Evolutionary conservation across 2,329 filamentous ascomycete genomes (phyloP).

Genomic region (Colletotrichum echinochloae): DNA sequence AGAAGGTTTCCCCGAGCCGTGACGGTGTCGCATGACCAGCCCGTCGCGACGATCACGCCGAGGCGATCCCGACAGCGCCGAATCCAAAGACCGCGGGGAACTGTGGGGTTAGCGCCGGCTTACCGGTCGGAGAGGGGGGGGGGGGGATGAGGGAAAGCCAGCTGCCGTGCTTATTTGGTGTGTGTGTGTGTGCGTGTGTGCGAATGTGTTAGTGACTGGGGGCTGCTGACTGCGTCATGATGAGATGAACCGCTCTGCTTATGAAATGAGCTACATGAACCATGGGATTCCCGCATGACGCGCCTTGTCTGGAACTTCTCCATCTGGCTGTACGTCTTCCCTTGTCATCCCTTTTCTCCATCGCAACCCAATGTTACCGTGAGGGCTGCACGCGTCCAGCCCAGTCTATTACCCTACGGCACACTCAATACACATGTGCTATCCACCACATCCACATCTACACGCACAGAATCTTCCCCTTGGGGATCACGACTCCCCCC

Average conservation of each 20-base stretch:
- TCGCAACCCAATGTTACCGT: background rate
- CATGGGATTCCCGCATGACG: constrained; percentile 26
- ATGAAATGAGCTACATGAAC: background rate
- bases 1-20: constrained; percentile 1
- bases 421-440: background rate
- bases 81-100: constrained; percentile 18
- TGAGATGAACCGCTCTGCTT: background rate
- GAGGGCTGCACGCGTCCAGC: background rate
- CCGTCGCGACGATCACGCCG: constrained; percentile 17
- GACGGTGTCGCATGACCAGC: constrained; percentile 33
- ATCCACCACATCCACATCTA: constrained; percentile 4
- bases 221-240: constrained; percentile 33
- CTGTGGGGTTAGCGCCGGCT: constrained; percentile 38
- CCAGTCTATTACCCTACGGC: background rate
- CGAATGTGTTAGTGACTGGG: constrained; percentile 34
- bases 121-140: constrained; percentile 13
- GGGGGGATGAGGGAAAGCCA: background rate
- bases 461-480: constrained; percentile 9
- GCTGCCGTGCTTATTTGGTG: too few species aligned
- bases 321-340: background rate
- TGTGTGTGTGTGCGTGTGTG: too few species aligned
- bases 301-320: background rate
- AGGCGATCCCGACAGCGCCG: constrained; percentile 28
- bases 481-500: constrained; percentile 27
- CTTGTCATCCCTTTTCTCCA: background rate